phyloP scores from a whole-genome alignment of 1,139 yeast genomes.

The Geotrichum reessii region DNA sequence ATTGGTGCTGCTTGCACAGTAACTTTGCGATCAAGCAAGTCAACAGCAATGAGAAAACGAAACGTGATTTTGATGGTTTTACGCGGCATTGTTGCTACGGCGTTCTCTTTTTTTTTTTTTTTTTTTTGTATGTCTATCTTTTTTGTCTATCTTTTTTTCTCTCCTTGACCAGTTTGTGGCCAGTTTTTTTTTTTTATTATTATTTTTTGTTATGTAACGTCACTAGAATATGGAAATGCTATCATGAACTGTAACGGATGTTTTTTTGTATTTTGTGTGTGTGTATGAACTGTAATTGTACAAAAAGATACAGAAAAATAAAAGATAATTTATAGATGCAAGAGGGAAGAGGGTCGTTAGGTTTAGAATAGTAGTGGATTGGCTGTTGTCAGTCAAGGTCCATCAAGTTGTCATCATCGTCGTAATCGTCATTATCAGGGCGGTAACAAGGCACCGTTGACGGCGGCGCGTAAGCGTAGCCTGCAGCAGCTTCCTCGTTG shows the following conservation, averaged over 20 bases:
- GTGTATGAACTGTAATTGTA: background rate
- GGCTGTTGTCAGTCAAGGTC: slow-evolving; percentile 5
- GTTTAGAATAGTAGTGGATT: background rate
- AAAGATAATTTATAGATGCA: background rate
- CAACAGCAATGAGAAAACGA: too few species aligned
- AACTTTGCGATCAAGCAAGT: slow-evolving; percentile 1
- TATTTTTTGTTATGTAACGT: background rate
- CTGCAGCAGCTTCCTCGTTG: background rate
- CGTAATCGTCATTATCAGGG: background rate
- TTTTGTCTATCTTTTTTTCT: background rate
- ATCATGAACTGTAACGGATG: background rate
- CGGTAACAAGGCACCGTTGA: background rate
- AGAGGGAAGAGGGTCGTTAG: background rate
- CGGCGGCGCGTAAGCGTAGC: background rate
- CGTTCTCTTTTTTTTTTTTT: background rate
- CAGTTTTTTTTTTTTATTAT: background rate
- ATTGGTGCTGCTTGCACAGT: slow-evolving; percentile 35
- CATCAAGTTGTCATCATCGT: slow-evolving; percentile 13
- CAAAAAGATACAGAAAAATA: too few species aligned
- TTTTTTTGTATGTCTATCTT: background rate
- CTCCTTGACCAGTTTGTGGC: too few species aligned
- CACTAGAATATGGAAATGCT: background rate
- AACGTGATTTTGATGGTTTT: too few species aligned
- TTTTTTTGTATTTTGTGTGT: too few species aligned
- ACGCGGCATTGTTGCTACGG: too few species aligned